Conservation (phyloP, 192 early-diverging fungal species). For the Entophlyctis luteolus region DNA sequence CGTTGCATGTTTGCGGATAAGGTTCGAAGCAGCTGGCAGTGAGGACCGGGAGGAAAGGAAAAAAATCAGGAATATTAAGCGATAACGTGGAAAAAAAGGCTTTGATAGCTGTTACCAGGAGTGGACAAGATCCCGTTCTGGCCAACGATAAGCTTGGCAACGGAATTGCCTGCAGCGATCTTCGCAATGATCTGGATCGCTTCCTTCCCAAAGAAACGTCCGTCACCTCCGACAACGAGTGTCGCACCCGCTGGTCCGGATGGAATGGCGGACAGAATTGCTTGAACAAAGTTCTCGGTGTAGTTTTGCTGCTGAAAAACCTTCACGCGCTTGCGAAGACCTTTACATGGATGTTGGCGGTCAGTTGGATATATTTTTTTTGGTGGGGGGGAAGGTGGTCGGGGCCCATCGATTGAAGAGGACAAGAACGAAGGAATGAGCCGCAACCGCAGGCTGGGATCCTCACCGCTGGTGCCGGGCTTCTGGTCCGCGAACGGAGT, state of each 20-base stretch:
- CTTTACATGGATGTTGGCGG: slow-evolving; percentile 32
- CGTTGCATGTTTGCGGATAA: slow-evolving; percentile 83
- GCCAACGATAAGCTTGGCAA: slow-evolving; percentile 84
- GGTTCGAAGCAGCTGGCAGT: slow-evolving; percentile 75
- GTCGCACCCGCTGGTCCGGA: slow-evolving; percentile 71
- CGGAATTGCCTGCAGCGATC: slow-evolving; percentile 78
- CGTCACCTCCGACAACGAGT: slow-evolving; percentile 93
- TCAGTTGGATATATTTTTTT: background rate
- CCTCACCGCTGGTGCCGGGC: slow-evolving; percentile 78
- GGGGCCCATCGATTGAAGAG: slow-evolving; percentile 9
- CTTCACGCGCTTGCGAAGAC: slow-evolving; percentile 91
- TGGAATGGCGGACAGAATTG: slow-evolving; percentile 76
- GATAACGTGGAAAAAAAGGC: background rate
- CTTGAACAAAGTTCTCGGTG: slow-evolving; percentile 96
- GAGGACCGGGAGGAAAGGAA: too few species aligned
- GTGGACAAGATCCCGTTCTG: slow-evolving; percentile 91
- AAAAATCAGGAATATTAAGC: too few species aligned
- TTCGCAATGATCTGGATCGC: slow-evolving; percentile 85
- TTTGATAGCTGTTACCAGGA: slow-evolving; percentile 43
- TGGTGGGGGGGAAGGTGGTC: background rate
- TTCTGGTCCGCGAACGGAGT: slow-evolving; percentile 88
- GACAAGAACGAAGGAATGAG: background rate
- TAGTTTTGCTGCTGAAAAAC: slow-evolving; percentile 93
- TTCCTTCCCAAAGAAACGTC: slow-evolving; percentile 81
- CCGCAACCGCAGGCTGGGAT: background rate